Evolutionary conservation across 169 alveolate species (phyloP).

Genomic region (Eimeria sp.): DNA sequence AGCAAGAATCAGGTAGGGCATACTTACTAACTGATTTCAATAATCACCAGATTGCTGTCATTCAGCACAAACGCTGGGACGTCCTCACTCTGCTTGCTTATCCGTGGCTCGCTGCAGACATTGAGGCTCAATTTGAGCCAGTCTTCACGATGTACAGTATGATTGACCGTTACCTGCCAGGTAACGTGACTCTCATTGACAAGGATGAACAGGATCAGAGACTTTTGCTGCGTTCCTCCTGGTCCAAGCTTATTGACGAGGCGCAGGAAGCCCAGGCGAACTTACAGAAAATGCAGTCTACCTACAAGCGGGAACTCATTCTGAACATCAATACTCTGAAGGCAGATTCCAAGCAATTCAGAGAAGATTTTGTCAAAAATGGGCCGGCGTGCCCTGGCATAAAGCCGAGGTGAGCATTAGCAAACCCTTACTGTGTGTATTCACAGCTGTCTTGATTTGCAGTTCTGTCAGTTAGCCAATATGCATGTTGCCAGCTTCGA

Average conservation of each 20-base stretch:
- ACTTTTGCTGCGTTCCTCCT: constrained; percentile 93
- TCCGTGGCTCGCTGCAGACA: constrained; percentile 90
- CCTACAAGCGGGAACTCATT: constrained; percentile 92
- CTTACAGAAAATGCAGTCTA: constrained; percentile 91
- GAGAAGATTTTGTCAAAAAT: constrained; percentile 95
- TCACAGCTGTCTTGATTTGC: background rate
- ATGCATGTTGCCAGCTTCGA: background rate
- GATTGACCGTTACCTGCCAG: constrained; percentile 92
- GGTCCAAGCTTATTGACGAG: constrained; percentile 93
- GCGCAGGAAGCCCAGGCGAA: constrained; percentile 93
- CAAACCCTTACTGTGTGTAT: background rate
- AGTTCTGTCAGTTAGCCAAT: background rate
- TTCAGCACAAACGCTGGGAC: background rate
- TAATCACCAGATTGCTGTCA: background rate
- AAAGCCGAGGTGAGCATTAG: constrained; percentile 89
- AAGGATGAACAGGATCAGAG: constrained; percentile 96
- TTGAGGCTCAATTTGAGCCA: constrained; percentile 96
- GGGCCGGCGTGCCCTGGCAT: constrained; percentile 96
- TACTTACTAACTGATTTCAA: background rate
- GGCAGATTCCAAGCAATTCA: constrained; percentile 92
- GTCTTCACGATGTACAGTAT: constrained; percentile 95
- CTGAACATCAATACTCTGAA: constrained; percentile 92
- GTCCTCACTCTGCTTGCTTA: background rate
- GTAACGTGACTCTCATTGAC: constrained; percentile 89
- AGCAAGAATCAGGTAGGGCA: constrained; percentile 83